phyloP scores from a whole-genome alignment of 108 stramenopile species.

The Conticribra guillardii region DNA sequence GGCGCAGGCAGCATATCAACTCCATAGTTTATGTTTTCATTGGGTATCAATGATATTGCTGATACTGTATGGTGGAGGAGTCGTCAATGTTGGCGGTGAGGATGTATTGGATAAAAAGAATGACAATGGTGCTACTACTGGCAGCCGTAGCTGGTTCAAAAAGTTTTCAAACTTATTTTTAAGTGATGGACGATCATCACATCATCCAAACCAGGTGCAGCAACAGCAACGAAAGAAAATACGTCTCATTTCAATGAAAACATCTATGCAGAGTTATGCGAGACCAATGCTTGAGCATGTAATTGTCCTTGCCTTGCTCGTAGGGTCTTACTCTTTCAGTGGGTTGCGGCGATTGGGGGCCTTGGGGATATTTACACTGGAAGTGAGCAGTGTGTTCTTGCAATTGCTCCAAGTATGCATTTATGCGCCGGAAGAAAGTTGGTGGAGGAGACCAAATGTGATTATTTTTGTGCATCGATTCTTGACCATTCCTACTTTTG shows the following conservation, averaged over 20 bases:
- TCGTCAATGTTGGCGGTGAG: neutral
- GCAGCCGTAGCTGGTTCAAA: neutral
- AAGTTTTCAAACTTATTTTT: neutral
- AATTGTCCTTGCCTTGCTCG: slow-evolving; percentile 63
- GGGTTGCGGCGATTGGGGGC: slow-evolving; percentile 72
- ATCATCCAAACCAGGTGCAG: slow-evolving; percentile 11
- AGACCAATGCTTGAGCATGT: slow-evolving; percentile 66
- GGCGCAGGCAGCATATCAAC: slow-evolving; percentile 78
- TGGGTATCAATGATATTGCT: slow-evolving; percentile 61
- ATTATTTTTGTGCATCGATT: slow-evolving; percentile 53
- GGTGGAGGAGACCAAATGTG: slow-evolving; percentile 29
- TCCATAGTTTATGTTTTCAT: slow-evolving; percentile 79
- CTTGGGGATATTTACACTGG: slow-evolving; percentile 78
- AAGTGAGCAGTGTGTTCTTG: slow-evolving; percentile 62
- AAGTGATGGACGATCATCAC: slow-evolving; percentile 4
- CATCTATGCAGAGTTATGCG: slow-evolving; percentile 48
- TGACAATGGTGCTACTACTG: neutral
- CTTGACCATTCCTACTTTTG: slow-evolving; percentile 71
- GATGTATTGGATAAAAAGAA: neutral
- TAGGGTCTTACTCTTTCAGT: slow-evolving; percentile 67
- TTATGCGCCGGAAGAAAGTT: slow-evolving; percentile 58
- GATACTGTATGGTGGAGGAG: slow-evolving; percentile 40
- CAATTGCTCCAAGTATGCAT: slow-evolving; percentile 82
- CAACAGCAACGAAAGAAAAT: slow-evolving; percentile 9
- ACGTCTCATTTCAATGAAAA: slow-evolving; percentile 45